Conservation (phyloP, 2,329 filamentous ascomycete genomes). For the Chaetothyriales sp. region DNA sequence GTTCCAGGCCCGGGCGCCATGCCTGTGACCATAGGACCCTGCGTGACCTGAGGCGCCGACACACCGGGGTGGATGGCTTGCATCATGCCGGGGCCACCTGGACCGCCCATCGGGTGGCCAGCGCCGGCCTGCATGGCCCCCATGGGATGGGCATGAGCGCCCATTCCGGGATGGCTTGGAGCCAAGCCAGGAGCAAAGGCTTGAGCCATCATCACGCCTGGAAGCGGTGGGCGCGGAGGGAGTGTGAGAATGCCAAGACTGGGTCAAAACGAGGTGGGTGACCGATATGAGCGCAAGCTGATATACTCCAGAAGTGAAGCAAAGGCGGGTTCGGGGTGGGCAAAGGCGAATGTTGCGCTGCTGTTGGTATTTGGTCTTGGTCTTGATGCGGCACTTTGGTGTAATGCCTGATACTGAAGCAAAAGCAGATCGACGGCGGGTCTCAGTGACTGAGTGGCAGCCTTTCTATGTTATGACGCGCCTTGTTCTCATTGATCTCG, state of each 20-base stretch:
- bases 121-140: constrained; percentile 41
- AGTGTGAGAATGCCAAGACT: not conserved
- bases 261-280: not conserved
- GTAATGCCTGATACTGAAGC: not conserved
- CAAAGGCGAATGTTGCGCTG: not conserved
- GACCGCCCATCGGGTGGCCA: constrained; percentile 36
- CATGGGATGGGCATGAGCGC: constrained; percentile 45
- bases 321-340: not conserved
- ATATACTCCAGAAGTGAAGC: not conserved
- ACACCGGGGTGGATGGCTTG: constrained; percentile 48
- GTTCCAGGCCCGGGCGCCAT: constrained; percentile 46
- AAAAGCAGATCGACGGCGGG: not conserved
- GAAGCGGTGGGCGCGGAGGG: not conserved
- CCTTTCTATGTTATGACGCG: not conserved
- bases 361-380: not conserved
- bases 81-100: constrained; percentile 34
- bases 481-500: not conserved
- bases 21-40: constrained; percentile 48
- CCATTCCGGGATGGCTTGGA: constrained; percentile 38
- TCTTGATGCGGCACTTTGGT: not conserved
- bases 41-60: constrained; percentile 45
- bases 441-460: not conserved
- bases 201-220: constrained; percentile 37
- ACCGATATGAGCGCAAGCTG: not conserved
- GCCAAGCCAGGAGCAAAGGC: constrained; percentile 41